A percentile compares a stretch with the other conserved stretches of the same genome.
phyloP scores from a whole-genome alignment of 371 early-diverging fungal species.

The Rhizopus delemar region DNA sequence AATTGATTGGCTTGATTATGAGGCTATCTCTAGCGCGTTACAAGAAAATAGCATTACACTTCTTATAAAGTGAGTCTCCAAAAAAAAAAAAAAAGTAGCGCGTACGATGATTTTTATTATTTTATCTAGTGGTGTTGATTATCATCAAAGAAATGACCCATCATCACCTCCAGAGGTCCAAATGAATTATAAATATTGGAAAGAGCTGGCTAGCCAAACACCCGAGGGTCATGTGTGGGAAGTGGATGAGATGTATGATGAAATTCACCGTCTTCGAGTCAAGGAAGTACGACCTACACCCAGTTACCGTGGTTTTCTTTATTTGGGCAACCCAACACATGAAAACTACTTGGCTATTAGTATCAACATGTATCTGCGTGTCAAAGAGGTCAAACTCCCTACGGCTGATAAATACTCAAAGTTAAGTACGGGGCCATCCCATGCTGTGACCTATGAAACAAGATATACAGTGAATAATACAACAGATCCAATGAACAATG shows the following conservation, averaged over 20 bases:
- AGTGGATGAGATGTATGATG: constrained; percentile 53
- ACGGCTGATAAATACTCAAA: constrained; percentile 63
- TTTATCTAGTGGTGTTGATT: constrained; percentile 43
- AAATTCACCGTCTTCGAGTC: constrained; percentile 47
- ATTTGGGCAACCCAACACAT: constrained; percentile 56
- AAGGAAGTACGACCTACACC: constrained; percentile 62
- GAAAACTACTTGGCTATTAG: constrained; percentile 50
- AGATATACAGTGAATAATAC: constrained; percentile 30
- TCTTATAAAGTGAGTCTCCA: constrained; percentile 57
- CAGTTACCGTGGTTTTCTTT: constrained; percentile 51
- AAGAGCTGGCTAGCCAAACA: constrained; percentile 11
- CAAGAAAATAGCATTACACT: constrained; percentile 45
- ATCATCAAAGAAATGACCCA: constrained; percentile 21
- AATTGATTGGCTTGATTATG: constrained; percentile 54
- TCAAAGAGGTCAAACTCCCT: constrained; percentile 51
- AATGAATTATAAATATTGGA: constrained; percentile 27
- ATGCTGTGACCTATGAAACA: constrained; percentile 48
- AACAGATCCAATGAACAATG: constrained; percentile 18
- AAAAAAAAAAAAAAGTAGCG: background rate
- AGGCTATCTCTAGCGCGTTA: constrained; percentile 45
- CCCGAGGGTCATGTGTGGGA: constrained; percentile 29
- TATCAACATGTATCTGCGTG: constrained; percentile 60
- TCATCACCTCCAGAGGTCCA: constrained; percentile 1
- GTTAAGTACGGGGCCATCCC: constrained; percentile 50
- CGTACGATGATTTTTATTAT: background rate